Percentiles rank a stretch among this genome's conserved stretches.
phyloP scores from a whole-genome alignment of 768 basidiomycete genomes.

The Boletales sp. region DNA sequence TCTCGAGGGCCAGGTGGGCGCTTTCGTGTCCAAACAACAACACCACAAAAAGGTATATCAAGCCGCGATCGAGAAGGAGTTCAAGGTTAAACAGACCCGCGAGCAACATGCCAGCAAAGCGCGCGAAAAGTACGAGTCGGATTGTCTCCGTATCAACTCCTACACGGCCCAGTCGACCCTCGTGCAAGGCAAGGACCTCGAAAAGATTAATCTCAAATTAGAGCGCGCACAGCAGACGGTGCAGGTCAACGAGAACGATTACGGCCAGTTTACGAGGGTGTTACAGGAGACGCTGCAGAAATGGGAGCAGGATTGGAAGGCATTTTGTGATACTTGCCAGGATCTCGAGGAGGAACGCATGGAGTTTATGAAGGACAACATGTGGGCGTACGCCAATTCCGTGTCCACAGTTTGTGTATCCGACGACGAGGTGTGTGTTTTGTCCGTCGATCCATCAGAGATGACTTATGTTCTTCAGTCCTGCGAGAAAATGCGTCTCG shows the following conservation, averaged over 20 bases:
- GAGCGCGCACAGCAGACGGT: conserved; percentile 89
- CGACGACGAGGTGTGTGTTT: conserved; percentile 80
- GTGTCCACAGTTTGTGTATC: conserved; percentile 94
- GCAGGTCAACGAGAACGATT: conserved; percentile 88
- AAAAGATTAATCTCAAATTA: conserved; percentile 83
- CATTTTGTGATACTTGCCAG: conserved; percentile 91
- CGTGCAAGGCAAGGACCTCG: conserved; percentile 90
- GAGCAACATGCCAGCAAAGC: conserved; percentile 85
- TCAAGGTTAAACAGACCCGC: conserved; percentile 84
- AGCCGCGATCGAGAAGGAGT: conserved; percentile 79
- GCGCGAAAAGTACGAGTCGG: conserved; percentile 88
- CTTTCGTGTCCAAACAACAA: conserved; percentile 62
- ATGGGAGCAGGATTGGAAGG: conserved; percentile 95
- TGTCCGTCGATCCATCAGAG: neutral
- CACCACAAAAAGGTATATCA: conserved; percentile 75
- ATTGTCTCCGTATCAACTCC: conserved; percentile 90
- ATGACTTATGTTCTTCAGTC: conserved; percentile 47
- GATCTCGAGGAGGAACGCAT: conserved; percentile 95
- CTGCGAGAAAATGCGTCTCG: conserved; percentile 83
- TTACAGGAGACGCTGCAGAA: conserved; percentile 74
- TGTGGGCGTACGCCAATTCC: conserved; percentile 95
- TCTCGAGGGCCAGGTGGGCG: conserved; percentile 60
- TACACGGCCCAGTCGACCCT: conserved; percentile 89
- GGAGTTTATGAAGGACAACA: conserved; percentile 90
- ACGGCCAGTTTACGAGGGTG: conserved; percentile 78